Percentiles rank a stretch among this genome's conserved stretches.
Conservation (phyloP, 2,329 filamentous ascomycete genomes). For the Hymenoscyphus linearis region DNA sequence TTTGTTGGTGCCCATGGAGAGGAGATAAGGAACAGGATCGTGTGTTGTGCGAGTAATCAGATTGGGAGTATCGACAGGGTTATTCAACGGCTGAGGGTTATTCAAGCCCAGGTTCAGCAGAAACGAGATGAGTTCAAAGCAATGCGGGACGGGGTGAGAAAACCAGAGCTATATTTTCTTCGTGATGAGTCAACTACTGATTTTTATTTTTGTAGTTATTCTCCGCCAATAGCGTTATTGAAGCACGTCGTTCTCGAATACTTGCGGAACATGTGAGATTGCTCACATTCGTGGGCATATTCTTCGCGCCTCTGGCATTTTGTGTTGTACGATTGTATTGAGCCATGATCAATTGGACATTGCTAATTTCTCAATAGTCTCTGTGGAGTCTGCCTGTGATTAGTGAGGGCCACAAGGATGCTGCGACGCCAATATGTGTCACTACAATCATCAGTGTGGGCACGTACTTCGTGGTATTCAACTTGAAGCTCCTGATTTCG, state of each 20-base stretch:
- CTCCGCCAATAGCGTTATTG: conserved; percentile 2
- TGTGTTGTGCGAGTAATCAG: not conserved
- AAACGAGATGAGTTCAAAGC: conserved; percentile 2
- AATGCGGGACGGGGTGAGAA: not conserved
- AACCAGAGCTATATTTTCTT: not conserved
- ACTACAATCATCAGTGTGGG: not conserved
- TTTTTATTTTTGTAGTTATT: not conserved
- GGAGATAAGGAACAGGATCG: not conserved
- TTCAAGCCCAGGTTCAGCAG: not conserved
- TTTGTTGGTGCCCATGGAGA: not conserved
- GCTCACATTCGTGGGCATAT: conserved; percentile 1
- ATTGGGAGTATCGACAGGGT: not conserved
- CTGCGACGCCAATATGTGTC: not conserved
- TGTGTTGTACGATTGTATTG: not conserved
- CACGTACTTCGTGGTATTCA: conserved; percentile 2
- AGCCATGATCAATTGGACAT: not conserved
- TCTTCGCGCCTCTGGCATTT: conserved; percentile 2
- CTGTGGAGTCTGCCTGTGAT: conserved; percentile 1
- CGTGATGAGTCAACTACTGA: not conserved
- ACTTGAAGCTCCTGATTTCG: conserved; percentile 1
- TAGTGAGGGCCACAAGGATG: not conserved
- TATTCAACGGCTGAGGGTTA: not conserved
- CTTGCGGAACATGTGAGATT: not conserved
- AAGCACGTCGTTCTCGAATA: not conserved
- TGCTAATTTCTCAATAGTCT: not conserved